Base-by-base conservation (phyloP, 1,284 basidiomycete genomes). In the Melampsora occidentalis region DNA sequence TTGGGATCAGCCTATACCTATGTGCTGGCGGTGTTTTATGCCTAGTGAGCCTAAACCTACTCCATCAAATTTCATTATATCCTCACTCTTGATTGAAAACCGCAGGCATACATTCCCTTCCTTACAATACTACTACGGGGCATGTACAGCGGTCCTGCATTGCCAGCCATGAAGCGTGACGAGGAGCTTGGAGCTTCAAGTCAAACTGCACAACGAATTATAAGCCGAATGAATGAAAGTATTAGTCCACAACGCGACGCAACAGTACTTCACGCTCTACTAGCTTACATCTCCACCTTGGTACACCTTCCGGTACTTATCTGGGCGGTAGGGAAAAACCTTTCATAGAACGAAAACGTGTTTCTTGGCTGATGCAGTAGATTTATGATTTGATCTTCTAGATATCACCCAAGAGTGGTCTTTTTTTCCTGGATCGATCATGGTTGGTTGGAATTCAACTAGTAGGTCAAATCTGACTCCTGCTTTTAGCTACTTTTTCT, bases 91-190 rank as follows among this genome's bases (percentile, higher is more conserved):
- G n/a, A 14, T 31, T 25, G 22, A 22, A 14, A 22, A 59, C 28
- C 5, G 22, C 28, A 59, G 53, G n/a, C 53, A 59, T 59, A 59
- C 53, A 59, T 59, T 31, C 53, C 53, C 53, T 59, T n/a, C 9
- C 53, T 59, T 25, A 59, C 9, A 12, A 31, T 22, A 2, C 22
- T 59, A 18, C 22, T 59, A 22, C 7, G 28, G 14, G 28, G 53
- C 20, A 59, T 59, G 53, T 59, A 31, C 53, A 22, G 14, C n/a
- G 22, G 53, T 22, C 22, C 22, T 22, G n/a, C 14, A 31, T 10
- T 25, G 2, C n/a, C 53, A 31, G n/a, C 20, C 53, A 31, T 9
- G 53, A 12, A 25, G 22, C 9, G 53, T 59, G 53, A 46, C 16
- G 46, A 46, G 16, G 46, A 46, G 46, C 46, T 18, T 46, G 46